Base-by-base conservation (phyloP, 2,329 filamentous ascomycete genomes). In the Ambrosiella xylebori region DNA sequence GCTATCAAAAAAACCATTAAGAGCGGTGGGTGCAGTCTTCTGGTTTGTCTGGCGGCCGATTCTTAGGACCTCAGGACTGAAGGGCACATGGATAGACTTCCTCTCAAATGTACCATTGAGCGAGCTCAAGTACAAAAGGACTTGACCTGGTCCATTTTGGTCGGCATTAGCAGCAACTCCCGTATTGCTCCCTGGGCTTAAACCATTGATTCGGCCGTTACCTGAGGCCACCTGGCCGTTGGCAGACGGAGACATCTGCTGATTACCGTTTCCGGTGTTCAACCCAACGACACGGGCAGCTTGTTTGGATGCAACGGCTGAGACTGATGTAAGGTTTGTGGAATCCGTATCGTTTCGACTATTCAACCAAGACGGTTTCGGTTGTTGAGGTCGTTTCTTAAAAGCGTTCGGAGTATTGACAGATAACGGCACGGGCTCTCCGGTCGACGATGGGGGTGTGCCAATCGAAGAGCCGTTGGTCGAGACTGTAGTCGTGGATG, bases 11-110 rank as follows among this genome's bases (percentile, higher is more conserved):
- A 86, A 98, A 40, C 93, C 93, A 71, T 98, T 98, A 61, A 84
- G 73, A 0, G 88, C 83, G 0, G 90, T 95, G 0, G 93, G 93
- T 11, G 94, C 80, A 0, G 93, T 97, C 71, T 95, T 97, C 63
- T 88, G 87, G 70, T 98, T 98, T 17, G 93, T 98, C 71, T 98
- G 93, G 53, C 93, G 85, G 50, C 93, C 93, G 66, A 98, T 95
- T 62, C 89, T 84, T 54, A 98, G 76, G 45, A 87, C 85, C n/a
- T 97, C 91, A n/a, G 93, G 93, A 63, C 81, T 86, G 68, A 86
- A 95, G 0, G 93, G 93, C 1, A 98, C 88, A 39, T 80, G 87
- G 64, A 98, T 97, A 49, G 90, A 93, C 72, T 98, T 98, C 66
- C 89, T 84, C 69, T 97, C 93, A 68, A 98, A 98, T 1, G 91